Percentiles rank a stretch among this genome's conserved stretches.
Evolutionary conservation across 2,329 filamentous ascomycete species (phyloP).

Genomic region (Pseudonectria buxi): DNA sequence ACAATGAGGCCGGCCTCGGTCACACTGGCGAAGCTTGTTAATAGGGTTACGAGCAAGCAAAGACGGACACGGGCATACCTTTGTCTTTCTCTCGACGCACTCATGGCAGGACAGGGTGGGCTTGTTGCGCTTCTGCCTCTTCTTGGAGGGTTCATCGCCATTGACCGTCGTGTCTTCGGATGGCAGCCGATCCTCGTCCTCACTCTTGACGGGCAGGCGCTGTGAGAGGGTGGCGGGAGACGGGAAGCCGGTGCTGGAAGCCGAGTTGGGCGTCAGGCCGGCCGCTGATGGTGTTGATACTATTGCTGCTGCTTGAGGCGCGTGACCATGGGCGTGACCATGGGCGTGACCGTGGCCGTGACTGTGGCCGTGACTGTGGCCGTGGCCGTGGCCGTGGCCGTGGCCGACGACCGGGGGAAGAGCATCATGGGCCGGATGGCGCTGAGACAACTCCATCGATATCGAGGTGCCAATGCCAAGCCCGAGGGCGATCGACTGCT

Average conservation of each 20-base stretch:
- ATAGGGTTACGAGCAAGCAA: background rate
- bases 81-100: constrained; percentile 77
- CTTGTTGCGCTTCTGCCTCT: constrained; percentile 81
- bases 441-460: constrained; percentile 3
- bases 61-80: constrained; percentile 43
- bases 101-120: constrained; percentile 72
- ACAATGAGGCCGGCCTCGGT: constrained; percentile 64
- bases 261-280: constrained; percentile 20
- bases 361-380: too few species aligned
- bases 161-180: background rate
- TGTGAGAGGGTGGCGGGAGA: constrained; percentile 21
- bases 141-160: constrained; percentile 42
- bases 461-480: background rate
- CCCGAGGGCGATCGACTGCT: too few species aligned
- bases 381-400: background rate
- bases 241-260: constrained; percentile 15
- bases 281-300: background rate
- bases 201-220: constrained; percentile 9
- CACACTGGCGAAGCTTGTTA: constrained; percentile 49
- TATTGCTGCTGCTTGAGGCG: background rate
- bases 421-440: background rate
- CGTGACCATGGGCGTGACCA: background rate
- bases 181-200: background rate
- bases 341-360: background rate
- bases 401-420: too few species aligned